Evolutionary conservation across 169 alveolate species (phyloP).

Genomic region (Plasmodium gallinaceum): DNA sequence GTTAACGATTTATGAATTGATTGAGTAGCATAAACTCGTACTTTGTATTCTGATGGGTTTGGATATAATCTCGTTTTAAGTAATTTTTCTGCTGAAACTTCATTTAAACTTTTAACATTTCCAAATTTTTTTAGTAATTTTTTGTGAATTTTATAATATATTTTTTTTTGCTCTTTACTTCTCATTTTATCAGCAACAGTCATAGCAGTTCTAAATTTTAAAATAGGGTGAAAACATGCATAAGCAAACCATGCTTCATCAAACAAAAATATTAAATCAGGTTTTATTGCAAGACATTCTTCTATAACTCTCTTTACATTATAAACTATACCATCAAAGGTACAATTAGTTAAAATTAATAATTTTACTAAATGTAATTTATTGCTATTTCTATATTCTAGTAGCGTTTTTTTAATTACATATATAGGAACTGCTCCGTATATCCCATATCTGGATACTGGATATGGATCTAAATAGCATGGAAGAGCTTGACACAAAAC

Average conservation of each 20-base stretch:
- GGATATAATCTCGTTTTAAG: slow-evolving; percentile 78
- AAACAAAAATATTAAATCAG: slow-evolving; percentile 79
- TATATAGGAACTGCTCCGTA: slow-evolving; percentile 83
- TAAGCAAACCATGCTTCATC: slow-evolving; percentile 86
- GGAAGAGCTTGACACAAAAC: slow-evolving; percentile 81
- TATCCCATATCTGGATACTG: slow-evolving; percentile 80
- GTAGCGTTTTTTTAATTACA: slow-evolving; percentile 74
- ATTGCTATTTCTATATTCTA: slow-evolving; percentile 77
- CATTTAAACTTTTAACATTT: slow-evolving; percentile 67
- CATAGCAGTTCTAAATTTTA: slow-evolving; percentile 82
- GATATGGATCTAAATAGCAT: slow-evolving; percentile 83
- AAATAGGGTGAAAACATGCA: slow-evolving; percentile 83
- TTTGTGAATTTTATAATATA: slow-evolving; percentile 64
- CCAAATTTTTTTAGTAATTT: slow-evolving; percentile 68
- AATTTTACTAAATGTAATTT: slow-evolving; percentile 70
- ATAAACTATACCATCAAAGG: slow-evolving; percentile 84
- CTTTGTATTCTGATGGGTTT: slow-evolving; percentile 70
- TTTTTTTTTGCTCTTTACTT: slow-evolving; percentile 70
- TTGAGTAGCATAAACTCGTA: slow-evolving; percentile 85
- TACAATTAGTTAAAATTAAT: slow-evolving; percentile 80
- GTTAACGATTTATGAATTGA: slow-evolving; percentile 80
- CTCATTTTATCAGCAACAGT: slow-evolving; percentile 79
- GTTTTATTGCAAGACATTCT: slow-evolving; percentile 81
- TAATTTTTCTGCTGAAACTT: slow-evolving; percentile 49
- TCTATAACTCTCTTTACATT: slow-evolving; percentile 81